A percentile compares a stretch with the other conserved stretches of the same genome.
These are phyloP conservation scores for Backusella sp. DNA, from an alignment of 192 early-diverging fungal species.

Conservation along the genomic window DNA sequence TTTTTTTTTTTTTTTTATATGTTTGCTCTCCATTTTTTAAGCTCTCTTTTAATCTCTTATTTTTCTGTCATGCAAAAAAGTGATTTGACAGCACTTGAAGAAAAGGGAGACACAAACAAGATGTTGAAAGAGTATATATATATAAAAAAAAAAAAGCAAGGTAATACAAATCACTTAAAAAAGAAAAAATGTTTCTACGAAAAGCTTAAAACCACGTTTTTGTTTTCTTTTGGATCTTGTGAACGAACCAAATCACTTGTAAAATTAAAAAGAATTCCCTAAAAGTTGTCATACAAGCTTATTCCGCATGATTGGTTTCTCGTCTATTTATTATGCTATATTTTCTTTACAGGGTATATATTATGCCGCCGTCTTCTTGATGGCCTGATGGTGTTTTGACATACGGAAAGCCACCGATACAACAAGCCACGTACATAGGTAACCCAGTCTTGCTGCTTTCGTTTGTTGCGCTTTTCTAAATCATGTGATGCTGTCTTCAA, in stretches of 20 bases:
- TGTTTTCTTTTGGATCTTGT: neutral
- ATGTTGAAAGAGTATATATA: too few relatives aligned
- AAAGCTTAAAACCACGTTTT: slow-evolving; percentile 1
- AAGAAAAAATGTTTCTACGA: neutral
- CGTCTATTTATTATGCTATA: neutral
- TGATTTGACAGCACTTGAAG: neutral
- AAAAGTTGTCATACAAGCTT: neutral
- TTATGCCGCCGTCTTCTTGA: neutral
- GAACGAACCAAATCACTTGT: slow-evolving; percentile 7
- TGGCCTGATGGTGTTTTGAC: neutral
- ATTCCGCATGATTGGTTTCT: neutral
- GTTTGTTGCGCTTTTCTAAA: neutral
- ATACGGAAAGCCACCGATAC: neutral
- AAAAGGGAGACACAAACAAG: too few relatives aligned
- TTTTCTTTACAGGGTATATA: neutral
- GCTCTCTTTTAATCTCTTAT: neutral
- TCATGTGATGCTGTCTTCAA: neutral
- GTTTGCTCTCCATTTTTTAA: neutral
- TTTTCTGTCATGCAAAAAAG: neutral
- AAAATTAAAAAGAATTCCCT: neutral
- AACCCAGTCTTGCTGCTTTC: neutral
- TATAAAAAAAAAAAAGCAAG: neutral
- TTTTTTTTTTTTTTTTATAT: neutral
- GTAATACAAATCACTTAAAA: neutral
- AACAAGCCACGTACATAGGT: neutral